Evolutionary conservation across 2,329 filamentous ascomycete species (phyloP), one percentile per base, ranked within the genome.

Genomic region (Penicillium hesseltinei): DNA sequence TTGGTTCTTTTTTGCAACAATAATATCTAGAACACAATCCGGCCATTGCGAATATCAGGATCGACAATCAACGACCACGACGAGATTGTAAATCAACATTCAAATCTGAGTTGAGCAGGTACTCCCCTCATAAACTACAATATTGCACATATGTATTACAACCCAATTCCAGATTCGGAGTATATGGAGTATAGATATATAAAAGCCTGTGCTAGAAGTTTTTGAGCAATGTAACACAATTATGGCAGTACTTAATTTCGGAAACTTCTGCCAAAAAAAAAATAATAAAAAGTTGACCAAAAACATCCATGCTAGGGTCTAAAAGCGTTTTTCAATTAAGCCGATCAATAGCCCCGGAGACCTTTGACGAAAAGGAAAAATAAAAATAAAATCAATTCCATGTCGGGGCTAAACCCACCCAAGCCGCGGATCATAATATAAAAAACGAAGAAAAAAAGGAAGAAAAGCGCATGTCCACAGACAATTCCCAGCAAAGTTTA

Each of bases 401-500:
- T 36, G 39, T 29, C 31, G 2, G 10, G 8, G 38, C 23, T 51
- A 36, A 21, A 23, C 17, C 35, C 35, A 50, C 44, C 17, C 31
- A 43, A 50, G 33, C 46, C 53, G 53, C 46, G 11, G 39, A 55
- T 55, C 53, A 17, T 10, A 56, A 56, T 55, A 36, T 51, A 31
- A 51, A 36, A 43, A 15, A 42, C 21, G 21, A 7, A 15, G 27
- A 39, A 31, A 48, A 11, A 4, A 6, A 13, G 2, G 9, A 19
- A 27, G 25, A 33, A 33, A 27, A n/a, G 39, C 10, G 27, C 39
- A 35, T 21, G n/a, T 17, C 36, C 7, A 27, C 11, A 43, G 39
- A 29, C 46, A 17, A 33, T 25, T 44, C 17, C 31, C 9, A 43
- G 42, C 59, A 62, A 64, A 50, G 64, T 67, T 68, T 58, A 61